Evolutionary conservation across 2,329 filamentous ascomycete genomes (phyloP), one percentile per base, ranked within the genome.

Genomic region (Alternaria atra): DNA sequence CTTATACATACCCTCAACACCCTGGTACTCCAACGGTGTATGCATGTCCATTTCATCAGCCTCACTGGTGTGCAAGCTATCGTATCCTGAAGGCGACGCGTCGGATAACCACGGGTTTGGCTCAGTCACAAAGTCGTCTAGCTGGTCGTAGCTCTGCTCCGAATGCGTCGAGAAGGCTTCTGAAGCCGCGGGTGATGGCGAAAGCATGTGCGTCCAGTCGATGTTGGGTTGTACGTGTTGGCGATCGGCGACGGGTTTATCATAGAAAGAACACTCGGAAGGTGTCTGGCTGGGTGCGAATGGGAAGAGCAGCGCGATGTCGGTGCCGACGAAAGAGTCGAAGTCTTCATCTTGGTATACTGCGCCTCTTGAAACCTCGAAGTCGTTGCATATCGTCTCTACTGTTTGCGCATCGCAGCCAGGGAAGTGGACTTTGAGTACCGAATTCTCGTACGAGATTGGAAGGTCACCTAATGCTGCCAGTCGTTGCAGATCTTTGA

Each of bases 391-490:
- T 1, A 99, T 85, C 3, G 85, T 84, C 74, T 97, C 92, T 0
- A 97, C 91, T 0, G 91, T 92, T 15, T 90, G 87, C 0, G 89
- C 89, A 72, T 98, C 94, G 63, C 95, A 94, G 3, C 95, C 95
- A 0, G 94, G 93, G 73, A 99, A 98, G 30, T 93, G 90, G 2
- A 98, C 89, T 34, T 93, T 89, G 4, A 97, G 81, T 0, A 87
- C 86, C 2, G 87, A 87, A 34, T 85, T 83, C 55, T 92, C 87
- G 53, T 97, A 85, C 0, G 87, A 84, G 34, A 98, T 87, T 0
- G 94, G 93, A 20, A 99, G 81, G 73, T 97, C 93, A 1, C 95
- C 95, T 1, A 98, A 79, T 0, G 84, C 81, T 0, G 93, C 87
- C 1, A 99, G 83, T 35, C 88, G 87, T 72, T 92, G 91, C 6